Base-by-base conservation (phyloP, 257 asterid genomes). In the Salvia splendens region DNA sequence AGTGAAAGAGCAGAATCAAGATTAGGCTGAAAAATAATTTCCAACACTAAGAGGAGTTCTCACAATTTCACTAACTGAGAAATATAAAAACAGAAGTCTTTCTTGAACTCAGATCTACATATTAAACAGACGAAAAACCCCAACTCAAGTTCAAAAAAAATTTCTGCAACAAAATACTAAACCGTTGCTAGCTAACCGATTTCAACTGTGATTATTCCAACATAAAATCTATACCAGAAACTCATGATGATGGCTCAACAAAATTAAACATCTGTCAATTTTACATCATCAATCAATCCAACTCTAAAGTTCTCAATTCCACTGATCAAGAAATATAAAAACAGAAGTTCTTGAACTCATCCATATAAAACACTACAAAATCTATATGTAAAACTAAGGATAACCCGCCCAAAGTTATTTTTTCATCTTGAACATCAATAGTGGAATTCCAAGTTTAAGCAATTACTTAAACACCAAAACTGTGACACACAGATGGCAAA, bases 211-310 rank as follows among this genome's bases (percentile, higher is more conserved):
- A 24, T 24, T 24, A 24, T 24, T 24, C 30, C 30, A 24, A 24
- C 30, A 24, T 24, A 24, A 24, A 24, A 24, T 24, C 30, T 24
- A 24, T 24, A 45, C n/a, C 38, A 60, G 24, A 53, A 56, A 61
- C 14, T 16, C n/a, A 49, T 14, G 24, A 24, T 1, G 15, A 12
- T 46, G 41, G 58, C 28, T 48, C 46, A 61, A 30, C 24, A 46
- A 77, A 61, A 40, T 30, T 68, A 55, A 69, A 89, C 96, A 91
- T 92, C 95, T 3, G 82, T 17, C 77, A 90, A 78, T 56, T 62
- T 70, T 35, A 79, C 73, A 69, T 87, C 86, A 4, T 4, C 40
- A 35, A 35, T 35, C 40, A 35, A 35, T n/a, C 61, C 17, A 47
- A 56, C 47, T 60, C 36, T 5, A 48, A 30, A 14, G 35, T 54